Evolutionary conservation across 371 early-diverging fungal species (phyloP).

Genomic region (Saksenaea vasiformis): DNA sequence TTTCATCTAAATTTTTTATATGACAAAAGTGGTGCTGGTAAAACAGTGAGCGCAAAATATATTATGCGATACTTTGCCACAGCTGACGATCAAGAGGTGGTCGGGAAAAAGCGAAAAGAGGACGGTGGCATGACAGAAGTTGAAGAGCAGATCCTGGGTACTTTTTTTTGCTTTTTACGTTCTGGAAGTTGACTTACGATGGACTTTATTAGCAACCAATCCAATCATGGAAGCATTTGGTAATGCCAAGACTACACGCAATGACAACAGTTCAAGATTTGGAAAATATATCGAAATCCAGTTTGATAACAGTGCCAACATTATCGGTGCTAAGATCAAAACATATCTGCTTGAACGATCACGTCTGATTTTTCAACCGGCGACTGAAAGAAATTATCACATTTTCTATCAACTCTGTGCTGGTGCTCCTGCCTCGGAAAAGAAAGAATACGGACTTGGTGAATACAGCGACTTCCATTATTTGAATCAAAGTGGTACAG

Average conservation of each 20-base stretch:
- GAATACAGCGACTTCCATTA: slow-evolving; percentile 77
- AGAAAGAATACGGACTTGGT: slow-evolving; percentile 69
- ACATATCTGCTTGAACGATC: slow-evolving; percentile 96
- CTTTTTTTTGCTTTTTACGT: not conserved
- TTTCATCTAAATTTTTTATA: no score
- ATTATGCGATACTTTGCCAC: slow-evolving; percentile 98
- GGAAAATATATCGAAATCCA: slow-evolving; percentile 96
- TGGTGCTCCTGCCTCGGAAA: slow-evolving; percentile 77
- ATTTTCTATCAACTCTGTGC: slow-evolving; percentile 97
- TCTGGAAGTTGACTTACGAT: not conserved
- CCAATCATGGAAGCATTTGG: slow-evolving; percentile 99
- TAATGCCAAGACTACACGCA: slow-evolving; percentile 98
- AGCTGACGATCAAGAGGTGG: slow-evolving; percentile 70
- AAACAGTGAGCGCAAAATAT: slow-evolving; percentile 95
- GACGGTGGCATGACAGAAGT: slow-evolving; percentile 72
- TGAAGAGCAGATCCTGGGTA: slow-evolving; percentile 78
- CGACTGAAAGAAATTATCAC: slow-evolving; percentile 94
- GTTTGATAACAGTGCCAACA: slow-evolving; percentile 71
- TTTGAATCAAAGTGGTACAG: slow-evolving; percentile 77
- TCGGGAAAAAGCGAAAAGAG: slow-evolving; percentile 35
- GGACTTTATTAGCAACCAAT: slow-evolving; percentile 71
- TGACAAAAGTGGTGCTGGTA: slow-evolving; percentile 88
- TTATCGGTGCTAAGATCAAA: slow-evolving; percentile 90
- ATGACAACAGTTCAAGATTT: slow-evolving; percentile 97
- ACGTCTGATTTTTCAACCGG: slow-evolving; percentile 88